Percentiles rank a stretch among this genome's conserved stretches.
Evolutionary conservation across 768 basidiomycete genomes (phyloP).

Genomic region (Tulasnella sp.): DNA sequence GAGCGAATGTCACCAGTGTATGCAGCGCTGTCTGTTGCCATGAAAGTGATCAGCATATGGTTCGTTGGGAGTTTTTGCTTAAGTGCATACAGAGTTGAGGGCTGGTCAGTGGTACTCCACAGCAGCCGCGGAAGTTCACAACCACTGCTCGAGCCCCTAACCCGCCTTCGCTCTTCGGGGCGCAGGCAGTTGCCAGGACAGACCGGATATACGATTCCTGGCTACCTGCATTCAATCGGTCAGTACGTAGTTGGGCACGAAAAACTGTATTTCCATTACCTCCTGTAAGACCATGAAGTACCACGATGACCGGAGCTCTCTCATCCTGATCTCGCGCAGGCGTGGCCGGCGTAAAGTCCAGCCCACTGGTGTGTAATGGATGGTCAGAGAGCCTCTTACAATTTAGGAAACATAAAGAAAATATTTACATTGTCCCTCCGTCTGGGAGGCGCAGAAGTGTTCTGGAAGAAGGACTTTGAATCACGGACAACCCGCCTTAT

Average conservation of each 20-base stretch:
- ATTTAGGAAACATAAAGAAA: neutral
- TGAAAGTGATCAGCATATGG: neutral
- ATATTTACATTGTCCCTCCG: slow-evolving; percentile 28
- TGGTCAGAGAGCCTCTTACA: neutral
- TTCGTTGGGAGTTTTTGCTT: slow-evolving; percentile 16
- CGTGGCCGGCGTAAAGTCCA: slow-evolving; percentile 24
- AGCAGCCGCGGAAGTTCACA: slow-evolving; percentile 89
- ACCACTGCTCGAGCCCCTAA: slow-evolving; percentile 84
- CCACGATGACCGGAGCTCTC: slow-evolving; percentile 32
- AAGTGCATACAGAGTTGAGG: slow-evolving; percentile 44
- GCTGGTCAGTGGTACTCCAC: slow-evolving; percentile 71
- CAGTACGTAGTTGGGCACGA: slow-evolving; percentile 20
- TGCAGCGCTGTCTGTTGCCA: slow-evolving; percentile 53
- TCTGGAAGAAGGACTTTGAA: slow-evolving; percentile 17
- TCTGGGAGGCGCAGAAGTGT: slow-evolving; percentile 30
- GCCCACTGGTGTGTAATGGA: slow-evolving; percentile 3
- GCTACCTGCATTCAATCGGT: slow-evolving; percentile 47
- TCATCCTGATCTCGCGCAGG: slow-evolving; percentile 24
- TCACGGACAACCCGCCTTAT: neutral
- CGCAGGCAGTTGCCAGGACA: slow-evolving; percentile 61
- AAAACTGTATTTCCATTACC: slow-evolving; percentile 22
- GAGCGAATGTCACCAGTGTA: slow-evolving; percentile 83
- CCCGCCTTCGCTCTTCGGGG: slow-evolving; percentile 64
- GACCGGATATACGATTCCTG: slow-evolving; percentile 85
- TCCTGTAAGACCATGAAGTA: slow-evolving; percentile 37